Conservation (phyloP, 1,139 yeast species). For the Sporopachydermia cereana region DNA sequence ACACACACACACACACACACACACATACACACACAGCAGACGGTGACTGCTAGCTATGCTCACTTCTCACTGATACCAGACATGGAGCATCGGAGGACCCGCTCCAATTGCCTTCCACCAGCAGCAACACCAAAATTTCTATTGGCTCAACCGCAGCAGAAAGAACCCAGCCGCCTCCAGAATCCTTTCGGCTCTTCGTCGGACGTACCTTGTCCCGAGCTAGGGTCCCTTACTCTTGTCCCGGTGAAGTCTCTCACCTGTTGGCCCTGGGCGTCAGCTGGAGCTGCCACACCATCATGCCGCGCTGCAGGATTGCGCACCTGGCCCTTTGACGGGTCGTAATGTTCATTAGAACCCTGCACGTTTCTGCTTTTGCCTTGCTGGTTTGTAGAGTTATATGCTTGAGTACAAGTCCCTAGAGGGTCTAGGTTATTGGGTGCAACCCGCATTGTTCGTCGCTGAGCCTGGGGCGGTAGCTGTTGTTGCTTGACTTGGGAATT, state of each 20-base stretch:
- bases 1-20: too few relatives aligned
- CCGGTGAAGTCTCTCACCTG: not conserved
- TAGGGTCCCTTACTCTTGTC: constrained; percentile 7
- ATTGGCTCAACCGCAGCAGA: constrained; percentile 2
- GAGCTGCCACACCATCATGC: not conserved
- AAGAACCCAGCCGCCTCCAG: not conserved
- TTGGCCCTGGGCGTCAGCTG: not conserved
- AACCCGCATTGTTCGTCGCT: constrained; percentile 13
- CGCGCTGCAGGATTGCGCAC: not conserved
- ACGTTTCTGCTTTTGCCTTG: not conserved
- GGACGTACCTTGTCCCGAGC: constrained; percentile 8
- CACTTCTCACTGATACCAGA: too few relatives aligned
- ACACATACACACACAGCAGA: too few relatives aligned
- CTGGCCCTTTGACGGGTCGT: not conserved
- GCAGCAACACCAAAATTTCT: too few relatives aligned
- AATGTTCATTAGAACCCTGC: not conserved
- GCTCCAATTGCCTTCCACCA: too few relatives aligned
- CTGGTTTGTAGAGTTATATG: not conserved
- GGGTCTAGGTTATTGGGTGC: too few relatives aligned
- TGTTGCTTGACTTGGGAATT: constrained; percentile 16
- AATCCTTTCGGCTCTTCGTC: constrained; percentile 2
- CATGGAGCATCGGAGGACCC: too few relatives aligned
- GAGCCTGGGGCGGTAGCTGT: constrained; percentile 16
- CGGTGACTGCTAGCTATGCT: too few relatives aligned
- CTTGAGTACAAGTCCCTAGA: too few relatives aligned